Base-by-base conservation (phyloP, 352 stramenopile genomes). In the Phytopythium chamaehyphon region DNA sequence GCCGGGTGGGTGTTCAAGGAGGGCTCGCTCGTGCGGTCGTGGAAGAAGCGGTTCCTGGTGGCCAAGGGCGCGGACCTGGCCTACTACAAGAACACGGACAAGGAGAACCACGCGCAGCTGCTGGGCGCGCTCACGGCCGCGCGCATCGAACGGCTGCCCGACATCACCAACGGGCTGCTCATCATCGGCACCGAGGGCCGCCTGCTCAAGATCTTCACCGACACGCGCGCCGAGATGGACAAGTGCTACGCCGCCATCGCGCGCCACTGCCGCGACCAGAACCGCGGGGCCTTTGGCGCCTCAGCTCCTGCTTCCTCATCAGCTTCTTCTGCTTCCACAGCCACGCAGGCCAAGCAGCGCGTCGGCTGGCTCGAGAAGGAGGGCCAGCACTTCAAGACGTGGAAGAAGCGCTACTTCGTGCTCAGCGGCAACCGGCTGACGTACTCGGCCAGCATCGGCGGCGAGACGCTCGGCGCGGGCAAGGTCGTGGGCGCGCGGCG, bases 1-100 rank as follows among this genome's bases (percentile, higher is more conserved):
- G 75, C 77, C 28, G 81, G 78, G 33, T 90, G 78, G 78, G 71
- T 83, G 28, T 88, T 85, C 61, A 90, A 92, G 57, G 75, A 88
- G 57, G 81, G 81, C 39, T 88, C 74, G 47, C 70, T 92, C 38
- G 67, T 88, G 43, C 84, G 86, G 56, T 88, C 71, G 33, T 93
- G 83, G 83, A 90, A 90, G 65, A 90, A 93, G 61, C 79, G 83
- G 12, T 90, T 90, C 58, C 66, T 93, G 2, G 79, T 93, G 19
- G 82, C 83, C 58, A 88, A 93, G 54, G 66, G 74, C 23, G 66
- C 64, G 21, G 73, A 93, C 55, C 49, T 90, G 51, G 79, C 79
- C 26, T 90, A 93, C 66, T 93, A 93, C 61, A 90, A 93, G 62
- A 77, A 81, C 53, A 81, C 64, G 43, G 71, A 80, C 43, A 53